Evolutionary conservation across 2,329 filamentous ascomycete species (phyloP), one percentile per base, ranked within the genome.

Genomic region (Phialemonium atrogriseum): DNA sequence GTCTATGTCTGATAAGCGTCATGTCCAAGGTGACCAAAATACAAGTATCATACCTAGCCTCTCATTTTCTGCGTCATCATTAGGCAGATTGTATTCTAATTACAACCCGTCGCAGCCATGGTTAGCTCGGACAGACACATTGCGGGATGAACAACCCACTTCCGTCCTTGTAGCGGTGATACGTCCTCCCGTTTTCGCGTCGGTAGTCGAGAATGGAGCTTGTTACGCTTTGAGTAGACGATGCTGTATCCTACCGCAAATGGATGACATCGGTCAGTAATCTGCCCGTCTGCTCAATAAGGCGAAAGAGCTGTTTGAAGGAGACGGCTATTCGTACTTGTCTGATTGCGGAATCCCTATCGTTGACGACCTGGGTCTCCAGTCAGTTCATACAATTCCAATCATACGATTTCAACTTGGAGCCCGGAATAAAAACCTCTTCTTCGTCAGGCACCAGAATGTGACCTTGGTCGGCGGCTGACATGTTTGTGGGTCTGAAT

Each of bases 61-160:
- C 25, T 37, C 35, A 14, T 28, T 37, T 15, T 40, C 32, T 10
- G 21, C 27, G 17, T 30, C 18, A 16, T 37, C 31, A 20, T 37
- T 37, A 17, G 35, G 35, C 12, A 26, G 23, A n/a, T n/a, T 30
- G 19, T 38, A 38, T 21, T 35, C 34, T 27, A 33, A 19, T 18
- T 7, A 4, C 10, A 6, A 8, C 7, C 10, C 22, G 24, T 25
- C 5, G 32, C 10, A 33, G n/a, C n/a, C n/a, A n/a, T n/a, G 29
- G 34, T 41, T 31, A 34, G 36, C 37, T 28, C 33, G 24, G 25
- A 37, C 34, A 22, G 39, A 37, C 24, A 36, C 40, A 22, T 30
- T 32, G 32, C 37, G 32, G 29, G 30, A 38, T 8, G 30, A 32
- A n/a, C 29, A 32, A 33, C 36, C 14, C 13, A 35, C 39, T 35